phyloP scores from a whole-genome alignment of 2,329 filamentous ascomycete genomes.

The Trichoderma atrobrunneum region DNA sequence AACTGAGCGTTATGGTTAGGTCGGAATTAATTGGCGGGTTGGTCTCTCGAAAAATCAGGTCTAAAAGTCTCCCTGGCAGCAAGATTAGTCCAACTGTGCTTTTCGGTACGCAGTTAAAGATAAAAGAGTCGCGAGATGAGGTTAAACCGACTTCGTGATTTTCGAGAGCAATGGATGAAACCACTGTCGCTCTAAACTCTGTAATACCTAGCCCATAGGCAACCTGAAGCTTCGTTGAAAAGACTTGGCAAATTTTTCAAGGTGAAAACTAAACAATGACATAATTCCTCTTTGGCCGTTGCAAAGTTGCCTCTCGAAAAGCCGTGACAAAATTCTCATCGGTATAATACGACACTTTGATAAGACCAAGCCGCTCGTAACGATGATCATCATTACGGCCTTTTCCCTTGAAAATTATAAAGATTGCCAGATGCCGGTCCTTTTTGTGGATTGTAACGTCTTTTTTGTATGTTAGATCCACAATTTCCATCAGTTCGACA shows the following conservation, averaged over 20 bases:
- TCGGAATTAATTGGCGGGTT: too few species aligned
- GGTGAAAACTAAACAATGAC: background rate
- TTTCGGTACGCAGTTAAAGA: background rate
- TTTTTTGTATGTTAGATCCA: background rate
- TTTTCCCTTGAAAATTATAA: background rate
- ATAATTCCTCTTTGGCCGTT: background rate
- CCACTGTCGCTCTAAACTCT: background rate
- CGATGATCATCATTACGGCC: background rate
- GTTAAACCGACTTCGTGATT: background rate
- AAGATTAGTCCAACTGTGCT: background rate
- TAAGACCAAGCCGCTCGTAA: background rate
- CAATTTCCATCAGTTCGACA: background rate
- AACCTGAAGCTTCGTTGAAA: accelerated
- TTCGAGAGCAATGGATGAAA: background rate
- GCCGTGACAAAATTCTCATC: background rate
- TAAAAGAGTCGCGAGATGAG: background rate
- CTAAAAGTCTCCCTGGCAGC: background rate
- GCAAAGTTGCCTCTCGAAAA: background rate
- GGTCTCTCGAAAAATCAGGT: background rate
- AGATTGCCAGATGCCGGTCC: background rate
- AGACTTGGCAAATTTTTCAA: accelerated
- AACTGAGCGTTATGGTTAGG: background rate
- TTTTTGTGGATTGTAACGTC: background rate
- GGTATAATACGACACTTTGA: background rate
- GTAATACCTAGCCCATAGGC: background rate